Evolutionary conservation across 495 filamentous ascomycete species (phyloP), one percentile per base, ranked within the genome.

Genomic region (Neurospora sp.): DNA sequence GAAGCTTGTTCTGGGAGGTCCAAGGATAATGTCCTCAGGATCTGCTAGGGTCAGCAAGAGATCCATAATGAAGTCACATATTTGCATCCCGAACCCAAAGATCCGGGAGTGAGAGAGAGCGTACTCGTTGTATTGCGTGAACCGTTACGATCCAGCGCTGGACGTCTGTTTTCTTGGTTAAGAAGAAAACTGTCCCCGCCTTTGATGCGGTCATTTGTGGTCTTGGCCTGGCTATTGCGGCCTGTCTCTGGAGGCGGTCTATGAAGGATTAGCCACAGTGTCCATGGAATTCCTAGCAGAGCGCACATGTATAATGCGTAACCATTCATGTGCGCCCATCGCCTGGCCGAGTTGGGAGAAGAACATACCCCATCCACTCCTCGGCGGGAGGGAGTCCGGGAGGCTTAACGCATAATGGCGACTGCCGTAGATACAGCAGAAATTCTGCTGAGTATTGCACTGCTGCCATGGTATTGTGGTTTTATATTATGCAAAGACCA

Each of bases 291-390:
- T 9, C 7, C 39, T 36, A 31, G 24, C 28, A 66, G 28, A 8
- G 54, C 28, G 15, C 54, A 34, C 28, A 66, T 66, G 6, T 19
- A 36, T 34, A 19, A 17, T 62, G 54, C 24, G 15, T 62, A 66
- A 34, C 31, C 5, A 19, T 66, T 34, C 54, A 34, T 34, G 54
- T 66, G 54, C 15, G 15, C 54, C 54, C 31, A 9, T 66, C 28
- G 54, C 28, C 54, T 39, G 34, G 66, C 19, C 39, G 70, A 45
- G 28, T 37, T 62, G 69, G 17, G 70, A 77, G 21, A 69, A 59
- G 72, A 70, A 82, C 90, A 79, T 88, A 97, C 94, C 95, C 94
- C 93, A 98, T 97, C 96, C 96, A 99, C 86, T 98, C 94, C 85
- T 97, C 94, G 73, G 92, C 89, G 34, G 94, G 91, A 36, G 96